Evolutionary conservation across 2,329 filamentous ascomycete species (phyloP), one percentile per base, ranked within the genome.

Genomic region (Sclerotinia borealis): DNA sequence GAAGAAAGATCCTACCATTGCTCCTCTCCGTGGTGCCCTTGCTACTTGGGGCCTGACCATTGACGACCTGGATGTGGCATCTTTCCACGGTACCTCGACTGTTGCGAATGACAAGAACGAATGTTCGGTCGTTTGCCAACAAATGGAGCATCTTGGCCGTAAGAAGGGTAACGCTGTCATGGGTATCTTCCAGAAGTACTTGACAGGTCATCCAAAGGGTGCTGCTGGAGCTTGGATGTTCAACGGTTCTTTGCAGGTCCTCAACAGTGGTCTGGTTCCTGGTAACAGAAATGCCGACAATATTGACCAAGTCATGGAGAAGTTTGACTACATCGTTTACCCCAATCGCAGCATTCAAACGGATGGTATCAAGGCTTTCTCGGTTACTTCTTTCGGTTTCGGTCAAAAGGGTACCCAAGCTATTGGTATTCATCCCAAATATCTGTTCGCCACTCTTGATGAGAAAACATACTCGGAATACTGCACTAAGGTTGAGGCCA

Each of bases 51-150:
- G 93, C 75, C 88, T 99, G 63, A 98, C 95, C 15, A 91, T 99
- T 69, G 95, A 99, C 74, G 95, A 99, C 73, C 86, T 99, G 41
- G 90, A 84, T 71, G 92, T 99, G 67, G 93, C 95, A 19, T 98
- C 95, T 17, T 98, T 98, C 91, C 95, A 99, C 81, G 95, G 95
- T 73, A 99, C 95, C 47, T 98, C 95, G 1, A 99, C 95, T 69
- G 92, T 96, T 75, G 95, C 95, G 71, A 99, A 99, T 77, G 95
- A 99, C 82, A 98, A 98, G 88, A 99, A 99, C 79, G 95, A 99
- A 78, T 98, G 95, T 22, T 93, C 93, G 61, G 95, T 97, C 74
- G 90, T 99, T 72, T 97, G 93, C 82, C 87, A 97, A 77, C 96
- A 99, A 79, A 86, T 99, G 78, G 88, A 88, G 71, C 96, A 99